Evolutionary conservation across 179 eudicot species (phyloP).

Genomic region (Drosera spatulata): DNA sequence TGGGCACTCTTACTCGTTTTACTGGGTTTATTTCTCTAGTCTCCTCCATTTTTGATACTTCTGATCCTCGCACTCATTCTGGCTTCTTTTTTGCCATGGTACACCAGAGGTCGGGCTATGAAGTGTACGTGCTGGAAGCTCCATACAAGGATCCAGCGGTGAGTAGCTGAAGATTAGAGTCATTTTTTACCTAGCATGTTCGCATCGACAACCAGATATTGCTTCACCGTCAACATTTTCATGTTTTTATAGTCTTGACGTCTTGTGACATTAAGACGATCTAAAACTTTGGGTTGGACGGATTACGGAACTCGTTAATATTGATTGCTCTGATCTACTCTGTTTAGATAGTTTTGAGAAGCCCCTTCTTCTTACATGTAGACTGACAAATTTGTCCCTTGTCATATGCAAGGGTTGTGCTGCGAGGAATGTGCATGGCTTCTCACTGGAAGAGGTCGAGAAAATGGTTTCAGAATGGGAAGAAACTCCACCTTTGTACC

Average conservation of each 20-base stretch:
- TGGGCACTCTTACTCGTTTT: too few relatives aligned
- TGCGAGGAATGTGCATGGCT: constrained; percentile 90
- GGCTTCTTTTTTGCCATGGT: constrained; percentile 11
- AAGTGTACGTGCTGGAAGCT: constrained; percentile 84
- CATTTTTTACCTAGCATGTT: too few relatives aligned
- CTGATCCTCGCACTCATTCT: not conserved
- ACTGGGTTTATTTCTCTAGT: too few relatives aligned
- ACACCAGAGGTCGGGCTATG: constrained; percentile 91
- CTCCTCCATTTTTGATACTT: not conserved
- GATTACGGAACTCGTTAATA: not conserved
- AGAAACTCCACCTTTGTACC: constrained; percentile 79
- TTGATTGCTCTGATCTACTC: not conserved
- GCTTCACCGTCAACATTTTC: too few relatives aligned
- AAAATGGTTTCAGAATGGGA: constrained; percentile 92
- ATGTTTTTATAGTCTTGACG: too few relatives aligned
- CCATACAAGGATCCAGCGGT: constrained; percentile 91
- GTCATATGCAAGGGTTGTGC: constrained; percentile 63
- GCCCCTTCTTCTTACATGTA: not conserved
- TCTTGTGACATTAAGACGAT: too few relatives aligned
- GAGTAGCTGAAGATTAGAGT: constrained; percentile 18
- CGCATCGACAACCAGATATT: too few relatives aligned
- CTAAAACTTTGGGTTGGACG: not conserved
- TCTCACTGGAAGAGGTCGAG: constrained; percentile 54
- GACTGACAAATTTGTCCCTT: not conserved
- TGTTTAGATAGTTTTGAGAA: not conserved